Evolutionary conservation across 441 rosid species (phyloP).

Genomic region (Erodium chrysanthum): DNA sequence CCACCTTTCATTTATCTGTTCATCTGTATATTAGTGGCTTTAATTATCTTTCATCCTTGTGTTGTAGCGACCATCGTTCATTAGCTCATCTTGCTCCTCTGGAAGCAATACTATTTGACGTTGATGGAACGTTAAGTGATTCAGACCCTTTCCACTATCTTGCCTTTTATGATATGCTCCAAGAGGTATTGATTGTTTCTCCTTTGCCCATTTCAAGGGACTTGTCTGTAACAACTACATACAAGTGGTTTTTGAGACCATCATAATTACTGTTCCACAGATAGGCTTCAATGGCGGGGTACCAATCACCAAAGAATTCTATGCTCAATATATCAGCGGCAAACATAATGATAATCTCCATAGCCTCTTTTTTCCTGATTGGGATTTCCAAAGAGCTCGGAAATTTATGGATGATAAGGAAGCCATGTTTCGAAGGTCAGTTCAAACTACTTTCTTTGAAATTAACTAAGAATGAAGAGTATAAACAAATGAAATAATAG

Average conservation of each 20-base stretch:
- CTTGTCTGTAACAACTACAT: neutral
- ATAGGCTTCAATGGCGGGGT: constrained; percentile 22
- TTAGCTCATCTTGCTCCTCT: constrained; percentile 14
- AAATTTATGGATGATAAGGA: constrained; percentile 24
- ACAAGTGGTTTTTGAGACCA: neutral
- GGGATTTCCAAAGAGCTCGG: constrained; percentile 15
- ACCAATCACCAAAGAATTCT: constrained; percentile 23
- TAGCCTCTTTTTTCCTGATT: constrained; percentile 18
- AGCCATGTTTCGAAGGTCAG: constrained; percentile 20
- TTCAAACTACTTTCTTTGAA: neutral
- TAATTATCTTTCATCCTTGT: no score
- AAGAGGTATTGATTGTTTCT: constrained; percentile 4
- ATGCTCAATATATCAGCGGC: constrained; percentile 19
- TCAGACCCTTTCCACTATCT: constrained; percentile 19
- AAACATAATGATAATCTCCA: constrained; percentile 16
- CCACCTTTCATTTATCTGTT: no score
- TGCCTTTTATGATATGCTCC: constrained; percentile 22
- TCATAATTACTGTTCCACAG: neutral
- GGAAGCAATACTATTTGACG: constrained; percentile 19
- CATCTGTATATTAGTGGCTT: no score
- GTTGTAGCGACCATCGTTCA: neutral
- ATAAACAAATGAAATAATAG: neutral
- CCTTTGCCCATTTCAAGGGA: neutral
- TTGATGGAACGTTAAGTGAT: constrained; percentile 20
- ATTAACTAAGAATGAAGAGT: neutral